These are phyloP conservation scores for Boletus rubescentipes DNA, from an alignment of 768 basidiomycete genomes.

Conservation along the genomic window DNA sequence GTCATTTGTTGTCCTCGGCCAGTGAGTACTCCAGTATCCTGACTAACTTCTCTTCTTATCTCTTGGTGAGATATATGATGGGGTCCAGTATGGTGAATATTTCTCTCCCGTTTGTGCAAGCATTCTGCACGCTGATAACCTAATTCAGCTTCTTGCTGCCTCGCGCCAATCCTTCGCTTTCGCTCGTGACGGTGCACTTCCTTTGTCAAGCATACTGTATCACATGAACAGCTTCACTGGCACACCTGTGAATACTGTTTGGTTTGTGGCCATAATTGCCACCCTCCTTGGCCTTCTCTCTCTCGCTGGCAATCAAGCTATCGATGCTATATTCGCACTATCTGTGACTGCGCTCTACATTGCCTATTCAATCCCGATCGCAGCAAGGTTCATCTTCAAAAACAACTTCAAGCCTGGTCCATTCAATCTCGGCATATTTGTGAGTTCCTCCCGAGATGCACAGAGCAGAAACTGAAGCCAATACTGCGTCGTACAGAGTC, in stretches of 20 bases:
- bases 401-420: conserved; percentile 49
- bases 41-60: not conserved
- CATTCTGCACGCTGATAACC: conserved; percentile 2
- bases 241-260: conserved; percentile 61
- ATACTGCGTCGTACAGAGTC: conserved; percentile 40
- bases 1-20: conserved; percentile 51
- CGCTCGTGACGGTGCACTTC: conserved; percentile 60
- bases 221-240: conserved; percentile 50
- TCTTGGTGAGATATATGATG: conserved; percentile 42
- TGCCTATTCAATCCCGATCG: conserved; percentile 50
- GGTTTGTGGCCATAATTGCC: conserved; percentile 44
- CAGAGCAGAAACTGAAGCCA: not conserved
- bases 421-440: conserved; percentile 45
- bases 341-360: conserved; percentile 47
- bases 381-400: conserved; percentile 46
- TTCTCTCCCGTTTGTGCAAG: no score
- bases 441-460: conserved; percentile 21
- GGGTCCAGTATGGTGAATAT: conserved; percentile 47
- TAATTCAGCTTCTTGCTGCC: conserved; percentile 42
- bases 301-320: conserved; percentile 58
- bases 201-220: conserved; percentile 54
- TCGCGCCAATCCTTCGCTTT: conserved; percentile 62
- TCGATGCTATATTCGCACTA: conserved; percentile 56
- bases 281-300: conserved; percentile 50
- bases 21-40: conserved; percentile 32